Evolutionary conservation across 768 basidiomycete species (phyloP), one percentile per base, ranked within the genome.

Genomic region (Leccinum longicurvipes): DNA sequence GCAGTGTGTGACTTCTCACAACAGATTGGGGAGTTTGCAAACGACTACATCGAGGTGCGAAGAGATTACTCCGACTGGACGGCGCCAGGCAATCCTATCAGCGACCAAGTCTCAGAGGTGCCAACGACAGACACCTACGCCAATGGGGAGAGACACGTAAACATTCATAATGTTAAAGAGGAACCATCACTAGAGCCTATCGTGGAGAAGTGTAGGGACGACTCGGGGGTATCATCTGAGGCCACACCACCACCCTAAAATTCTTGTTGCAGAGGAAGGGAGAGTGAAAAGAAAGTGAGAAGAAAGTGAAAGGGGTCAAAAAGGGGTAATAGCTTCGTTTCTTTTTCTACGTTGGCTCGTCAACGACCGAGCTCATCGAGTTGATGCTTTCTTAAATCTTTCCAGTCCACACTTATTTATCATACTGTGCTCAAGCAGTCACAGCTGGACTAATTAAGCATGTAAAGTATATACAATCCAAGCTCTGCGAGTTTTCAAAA

Each of bases 1-100:
- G 51, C 46, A 27, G 5, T n/a, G 25, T 15, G 28, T 56, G 25
- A 59, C 15, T 6, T 2, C 45, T 57, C 52, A n/a, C 17, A 10
- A 31, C 51, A 86, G 83, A 83, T 85, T 36, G 85, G 85, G 50
- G 85, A 87, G 63, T 87, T 86, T 55, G 85, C 85, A 12, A 82
- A 75, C 19, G 85, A 87, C 60, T 86, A 85, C 58, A 83, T 85
- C 55, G 83, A 90, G 66, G 77, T 87, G 19, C 83, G 84, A 45
- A 79, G 87, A 50, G 82, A 87, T 63, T 86, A 80, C 62, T 73
- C 76, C 17, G 83, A 86, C 62, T 82, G 79, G 73, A 79, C 72
- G 41, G 15, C 51, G 2, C 14, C 74, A 66, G 50, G 73, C 60
- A 46, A 61, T 34, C 24, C 9, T 19, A 31, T 51, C 57, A 60